Conservation (phyloP, 306 rosid species). For the Malus asiatica region DNA sequence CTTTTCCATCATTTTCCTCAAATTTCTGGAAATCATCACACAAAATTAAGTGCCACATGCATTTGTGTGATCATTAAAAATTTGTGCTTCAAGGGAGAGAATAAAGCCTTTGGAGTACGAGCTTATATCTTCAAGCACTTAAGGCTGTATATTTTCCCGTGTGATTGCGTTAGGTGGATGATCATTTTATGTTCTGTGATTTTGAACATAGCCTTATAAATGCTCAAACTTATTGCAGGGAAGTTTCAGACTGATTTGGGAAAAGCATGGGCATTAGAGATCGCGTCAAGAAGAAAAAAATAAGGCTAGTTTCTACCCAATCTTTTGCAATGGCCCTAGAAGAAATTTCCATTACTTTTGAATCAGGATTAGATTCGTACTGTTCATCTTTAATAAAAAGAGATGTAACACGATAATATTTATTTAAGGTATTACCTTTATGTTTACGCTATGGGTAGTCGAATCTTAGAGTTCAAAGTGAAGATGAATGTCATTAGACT, state of each 20-base stretch:
- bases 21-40: background rate
- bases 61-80: background rate
- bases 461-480: too few species aligned
- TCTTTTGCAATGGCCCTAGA: background rate
- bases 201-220: background rate
- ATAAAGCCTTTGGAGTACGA: background rate
- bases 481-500: too few species aligned
- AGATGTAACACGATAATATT: background rate
- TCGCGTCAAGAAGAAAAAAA: constrained; percentile 60
- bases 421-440: background rate
- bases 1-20: background rate
- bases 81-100: background rate
- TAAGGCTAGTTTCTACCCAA: constrained; percentile 17
- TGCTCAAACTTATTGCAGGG: constrained; percentile 30
- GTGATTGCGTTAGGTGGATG: background rate
- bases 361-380: background rate
- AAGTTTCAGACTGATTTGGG: constrained; percentile 87
- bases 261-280: constrained; percentile 86
- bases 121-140: background rate
- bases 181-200: background rate
- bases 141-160: background rate
- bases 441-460: too few species aligned
- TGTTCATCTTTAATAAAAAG: background rate
- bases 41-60: background rate
- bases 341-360: background rate